Percentiles rank a stretch among this genome's conserved stretches.
These are phyloP conservation scores for Nemania diffusa DNA, from an alignment of 2,329 filamentous ascomycete species.

Conservation along the genomic window DNA sequence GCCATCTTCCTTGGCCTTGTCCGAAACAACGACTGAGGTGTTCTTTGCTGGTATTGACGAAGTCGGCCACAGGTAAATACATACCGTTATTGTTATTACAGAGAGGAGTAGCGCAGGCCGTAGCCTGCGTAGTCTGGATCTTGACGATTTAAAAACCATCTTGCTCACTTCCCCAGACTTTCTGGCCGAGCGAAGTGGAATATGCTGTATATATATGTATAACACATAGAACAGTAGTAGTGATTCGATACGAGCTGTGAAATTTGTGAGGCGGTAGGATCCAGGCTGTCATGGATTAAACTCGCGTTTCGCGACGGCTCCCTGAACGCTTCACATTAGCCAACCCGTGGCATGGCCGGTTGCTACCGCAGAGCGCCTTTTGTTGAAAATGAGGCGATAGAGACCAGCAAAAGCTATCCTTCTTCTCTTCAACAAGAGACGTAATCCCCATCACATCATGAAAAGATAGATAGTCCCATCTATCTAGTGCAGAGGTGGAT, in stretches of 20 bases:
- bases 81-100: slow-evolving; percentile 24
- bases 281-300: slow-evolving; percentile 5
- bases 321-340: slow-evolving; percentile 23
- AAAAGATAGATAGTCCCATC: slow-evolving; percentile 8
- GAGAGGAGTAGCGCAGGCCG: slow-evolving; percentile 27
- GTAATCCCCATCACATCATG: slow-evolving; percentile 15
- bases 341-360: slow-evolving; percentile 23
- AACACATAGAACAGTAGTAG: not conserved
- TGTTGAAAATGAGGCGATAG: not conserved
- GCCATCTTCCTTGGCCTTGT: slow-evolving; percentile 15
- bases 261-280: not conserved
- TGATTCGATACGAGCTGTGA: not conserved
- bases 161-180: slow-evolving; percentile 2
- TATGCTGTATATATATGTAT: not conserved
- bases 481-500: slow-evolving; percentile 21
- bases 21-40: not conserved
- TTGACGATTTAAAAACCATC: slow-evolving; percentile 31
- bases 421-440: slow-evolving; percentile 4
- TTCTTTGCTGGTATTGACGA: slow-evolving; percentile 7
- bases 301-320: slow-evolving; percentile 11
- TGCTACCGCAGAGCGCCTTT: slow-evolving; percentile 1
- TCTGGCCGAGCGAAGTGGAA: not conserved
- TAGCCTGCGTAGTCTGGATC: slow-evolving; percentile 29
- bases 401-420: not conserved
- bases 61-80: slow-evolving; percentile 22